Base-by-base conservation (phyloP, 768 basidiomycete genomes). In the Gymnopilus dilepis region DNA sequence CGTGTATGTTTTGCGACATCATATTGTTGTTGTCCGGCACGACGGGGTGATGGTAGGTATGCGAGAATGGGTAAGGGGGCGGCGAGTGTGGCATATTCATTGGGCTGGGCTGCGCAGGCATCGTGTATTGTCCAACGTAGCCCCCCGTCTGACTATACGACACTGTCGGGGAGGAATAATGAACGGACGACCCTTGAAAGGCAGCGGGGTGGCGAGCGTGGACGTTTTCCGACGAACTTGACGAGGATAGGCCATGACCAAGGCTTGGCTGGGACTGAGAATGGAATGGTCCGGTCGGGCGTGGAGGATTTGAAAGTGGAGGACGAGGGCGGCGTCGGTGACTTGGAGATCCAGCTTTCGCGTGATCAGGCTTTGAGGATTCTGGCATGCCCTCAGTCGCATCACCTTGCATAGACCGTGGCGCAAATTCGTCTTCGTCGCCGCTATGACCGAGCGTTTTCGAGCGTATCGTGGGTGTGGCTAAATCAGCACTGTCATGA, bases 91-190 rank as follows among this genome's bases (percentile, higher is more conserved):
- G 70, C 62, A 80, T 70, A 31, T 59, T 74, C 56, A 75, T 65
- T 11, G 75, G 72, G 22, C 54, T 61, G 28, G 77, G 76, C 66
- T 79, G 82, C 2, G 77, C 62, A 65, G 83, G 73, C 71, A 83
- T 74, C 67, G 77, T 71, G 74, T 86, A 86, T 72, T 78, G 83
- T 57, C 79, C 78, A 26, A 75, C 68, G 60, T 79, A 82, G 66
- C 67, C 68, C 26, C 68, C 43, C 21, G 67, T 73, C 31, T 78
- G 79, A 62, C 70, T 67, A 62, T 78, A 80, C 5, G 68, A 63
- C 19, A 71, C 60, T 30, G 66, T 52, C 11, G 73, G 57, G 8
- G 73, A 56, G 7, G 74, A 41, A 56, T 77, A 74, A 59, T 71
- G 74, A 59, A 65, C 60, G 37, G 68, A 19, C 1, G 71, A 60